These are phyloP conservation scores for Amauroascus niger DNA, from an alignment of 2,329 filamentous ascomycete species.

Conservation along the genomic window DNA sequence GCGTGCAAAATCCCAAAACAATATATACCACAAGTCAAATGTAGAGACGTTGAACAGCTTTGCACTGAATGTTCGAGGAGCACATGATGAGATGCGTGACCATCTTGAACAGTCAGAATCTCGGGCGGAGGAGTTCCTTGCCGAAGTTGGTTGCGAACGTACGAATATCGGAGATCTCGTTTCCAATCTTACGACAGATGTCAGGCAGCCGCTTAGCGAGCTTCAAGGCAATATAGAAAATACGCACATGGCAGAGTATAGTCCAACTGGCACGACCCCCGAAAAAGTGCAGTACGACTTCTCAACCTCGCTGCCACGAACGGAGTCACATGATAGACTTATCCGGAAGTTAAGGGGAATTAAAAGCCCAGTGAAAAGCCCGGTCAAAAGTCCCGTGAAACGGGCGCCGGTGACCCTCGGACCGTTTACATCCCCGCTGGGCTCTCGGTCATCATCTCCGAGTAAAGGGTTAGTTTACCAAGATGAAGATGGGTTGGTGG, in stretches of 20 bases:
- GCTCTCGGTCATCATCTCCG: slow-evolving; percentile 30
- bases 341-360: slow-evolving; percentile 43
- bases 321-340: slow-evolving; percentile 52
- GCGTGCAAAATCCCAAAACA: slow-evolving; percentile 70
- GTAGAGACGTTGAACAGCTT: slow-evolving; percentile 56
- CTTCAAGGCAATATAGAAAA: slow-evolving; percentile 60
- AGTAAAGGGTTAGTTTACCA: slow-evolving; percentile 46
- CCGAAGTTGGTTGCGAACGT: slow-evolving; percentile 55
- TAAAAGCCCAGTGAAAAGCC: slow-evolving; percentile 22
- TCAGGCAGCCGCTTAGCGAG: slow-evolving; percentile 60
- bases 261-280: slow-evolving; percentile 76
- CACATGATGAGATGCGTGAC: slow-evolving; percentile 59
- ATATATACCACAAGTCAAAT: slow-evolving; percentile 63
- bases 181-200: slow-evolving; percentile 47
- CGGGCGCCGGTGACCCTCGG: slow-evolving; percentile 16
- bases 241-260: slow-evolving; percentile 65
- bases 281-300: slow-evolving; percentile 73
- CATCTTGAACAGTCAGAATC: slow-evolving; percentile 61
- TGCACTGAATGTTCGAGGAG: slow-evolving; percentile 58
- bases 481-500: slow-evolving; percentile 36
- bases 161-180: slow-evolving; percentile 51
- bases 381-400: slow-evolving; percentile 23
- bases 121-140: slow-evolving; percentile 58
- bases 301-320: slow-evolving; percentile 67
- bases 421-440: slow-evolving; percentile 17